Percentiles rank a stretch among this genome's conserved stretches.
Conservation (phyloP, 768 basidiomycete genomes). For the Psilocybe tampanensis region DNA sequence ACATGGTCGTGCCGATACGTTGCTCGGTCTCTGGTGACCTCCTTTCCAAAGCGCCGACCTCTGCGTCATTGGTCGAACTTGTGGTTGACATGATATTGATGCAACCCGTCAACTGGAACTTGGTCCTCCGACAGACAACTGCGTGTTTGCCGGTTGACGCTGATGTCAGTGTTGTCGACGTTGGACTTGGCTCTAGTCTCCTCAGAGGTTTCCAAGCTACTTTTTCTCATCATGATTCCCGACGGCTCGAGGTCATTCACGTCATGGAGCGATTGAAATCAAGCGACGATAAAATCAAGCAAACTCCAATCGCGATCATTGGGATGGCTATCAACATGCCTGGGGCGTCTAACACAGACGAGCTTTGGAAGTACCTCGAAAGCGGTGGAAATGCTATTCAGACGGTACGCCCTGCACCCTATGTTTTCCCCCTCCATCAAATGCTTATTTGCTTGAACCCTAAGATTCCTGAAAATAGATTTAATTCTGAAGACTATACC, state of each 20-base stretch:
- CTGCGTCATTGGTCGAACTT: slow-evolving; percentile 36
- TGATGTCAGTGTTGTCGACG: slow-evolving; percentile 43
- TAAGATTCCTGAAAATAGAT: slow-evolving; percentile 66
- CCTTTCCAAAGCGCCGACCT: slow-evolving; percentile 23
- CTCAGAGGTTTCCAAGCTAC: slow-evolving; percentile 39
- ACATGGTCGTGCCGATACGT: slow-evolving; percentile 51
- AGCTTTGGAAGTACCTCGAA: slow-evolving; percentile 64
- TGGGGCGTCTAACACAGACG: slow-evolving; percentile 48
- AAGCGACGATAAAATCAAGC: slow-evolving; percentile 6
- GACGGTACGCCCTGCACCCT: slow-evolving; percentile 41
- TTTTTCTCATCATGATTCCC: slow-evolving; percentile 22
- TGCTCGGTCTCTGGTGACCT: slow-evolving; percentile 46
- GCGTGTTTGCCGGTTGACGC: slow-evolving; percentile 20
- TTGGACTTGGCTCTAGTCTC: slow-evolving; percentile 46
- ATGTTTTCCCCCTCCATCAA: not conserved
- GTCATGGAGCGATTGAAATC: not conserved
- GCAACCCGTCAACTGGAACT: slow-evolving; percentile 56
- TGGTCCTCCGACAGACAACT: slow-evolving; percentile 34
- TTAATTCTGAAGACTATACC: slow-evolving; percentile 46
- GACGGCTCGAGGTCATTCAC: slow-evolving; percentile 29
- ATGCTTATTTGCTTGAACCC: slow-evolving; percentile 4
- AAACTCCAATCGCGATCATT: slow-evolving; percentile 63
- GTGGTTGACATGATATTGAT: slow-evolving; percentile 53
- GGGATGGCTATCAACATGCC: slow-evolving; percentile 70
- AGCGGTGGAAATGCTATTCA: slow-evolving; percentile 56